Percentiles rank a stretch among this genome's conserved stretches.
Conservation (phyloP, 1,139 yeast species). For the Pichia kudriavzevii region DNA sequence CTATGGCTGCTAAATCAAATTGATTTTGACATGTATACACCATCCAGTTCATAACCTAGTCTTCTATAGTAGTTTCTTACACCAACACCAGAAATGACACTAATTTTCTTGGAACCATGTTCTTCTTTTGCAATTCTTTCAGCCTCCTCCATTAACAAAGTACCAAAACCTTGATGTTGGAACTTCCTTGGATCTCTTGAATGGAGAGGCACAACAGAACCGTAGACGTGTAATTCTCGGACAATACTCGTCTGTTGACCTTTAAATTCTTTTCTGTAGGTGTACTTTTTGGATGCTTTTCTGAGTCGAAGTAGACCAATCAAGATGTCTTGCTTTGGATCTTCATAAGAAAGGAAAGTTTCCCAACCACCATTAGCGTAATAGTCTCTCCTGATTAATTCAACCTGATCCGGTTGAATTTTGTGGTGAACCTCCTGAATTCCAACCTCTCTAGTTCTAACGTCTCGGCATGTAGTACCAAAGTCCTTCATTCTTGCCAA, state of each 20-base stretch:
- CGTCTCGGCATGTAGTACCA: constrained; percentile 93
- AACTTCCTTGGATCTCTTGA: constrained; percentile 97
- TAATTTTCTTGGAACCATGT: constrained; percentile 84
- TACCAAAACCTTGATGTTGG: constrained; percentile 99
- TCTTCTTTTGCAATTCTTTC: constrained; percentile 92
- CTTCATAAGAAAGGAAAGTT: constrained; percentile 91
- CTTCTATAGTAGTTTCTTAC: constrained; percentile 92
- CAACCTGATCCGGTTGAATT: constrained; percentile 96
- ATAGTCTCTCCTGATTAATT: constrained; percentile 88
- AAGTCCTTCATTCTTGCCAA: constrained; percentile 97
- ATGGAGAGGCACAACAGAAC: constrained; percentile 94
- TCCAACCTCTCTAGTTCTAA: constrained; percentile 98
- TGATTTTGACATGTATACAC: constrained; percentile 88
- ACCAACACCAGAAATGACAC: constrained; percentile 96
- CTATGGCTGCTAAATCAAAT: constrained; percentile 7
- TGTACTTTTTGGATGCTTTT: constrained; percentile 81
- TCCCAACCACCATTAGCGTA: constrained; percentile 99
- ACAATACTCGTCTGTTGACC: constrained; percentile 85
- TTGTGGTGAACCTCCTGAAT: constrained; percentile 97
- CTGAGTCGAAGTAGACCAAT: constrained; percentile 86
- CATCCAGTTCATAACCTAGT: constrained; percentile 86
- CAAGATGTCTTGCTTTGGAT: constrained; percentile 91
- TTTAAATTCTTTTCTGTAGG: constrained; percentile 83
- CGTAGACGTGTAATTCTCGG: constrained; percentile 93
- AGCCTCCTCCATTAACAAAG: constrained; percentile 96